Conservation (phyloP, 2,329 filamentous ascomycete genomes). For the Coniochaeta sp. region DNA sequence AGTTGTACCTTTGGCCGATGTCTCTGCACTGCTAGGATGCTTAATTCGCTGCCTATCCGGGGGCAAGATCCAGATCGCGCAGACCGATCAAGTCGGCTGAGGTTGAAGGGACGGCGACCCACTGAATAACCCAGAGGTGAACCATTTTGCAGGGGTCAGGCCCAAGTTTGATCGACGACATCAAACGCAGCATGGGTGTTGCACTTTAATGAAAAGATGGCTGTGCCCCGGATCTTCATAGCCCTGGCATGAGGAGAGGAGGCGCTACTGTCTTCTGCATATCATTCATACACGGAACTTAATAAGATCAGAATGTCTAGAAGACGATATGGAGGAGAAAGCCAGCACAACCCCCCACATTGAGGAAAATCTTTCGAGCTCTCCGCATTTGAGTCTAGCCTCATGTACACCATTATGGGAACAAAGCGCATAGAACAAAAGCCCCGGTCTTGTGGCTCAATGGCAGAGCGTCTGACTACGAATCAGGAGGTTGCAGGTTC, state of each 20-base stretch:
- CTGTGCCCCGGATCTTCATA: not conserved
- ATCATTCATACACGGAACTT: not conserved
- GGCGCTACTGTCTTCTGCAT: not conserved
- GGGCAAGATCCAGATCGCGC: not conserved
- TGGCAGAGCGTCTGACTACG: slow-evolving; percentile 37
- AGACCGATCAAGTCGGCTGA: not conserved
- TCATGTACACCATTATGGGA: no score
- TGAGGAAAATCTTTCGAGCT: not conserved
- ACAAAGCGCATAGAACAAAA: no score
- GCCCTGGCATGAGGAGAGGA: not conserved
- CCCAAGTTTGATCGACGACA: not conserved
- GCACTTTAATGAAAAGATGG: not conserved
- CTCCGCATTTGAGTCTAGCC: no score
- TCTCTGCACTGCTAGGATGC: not conserved
- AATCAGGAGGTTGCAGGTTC: slow-evolving; percentile 16
- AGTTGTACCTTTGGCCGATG: not conserved
- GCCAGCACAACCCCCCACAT: not conserved
- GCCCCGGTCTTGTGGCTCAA: slow-evolving; percentile 20
- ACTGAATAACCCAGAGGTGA: not conserved
- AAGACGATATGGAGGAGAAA: no score
- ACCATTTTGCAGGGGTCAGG: not conserved
- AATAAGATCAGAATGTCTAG: no score
- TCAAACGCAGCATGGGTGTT: not conserved
- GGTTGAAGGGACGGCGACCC: not conserved
- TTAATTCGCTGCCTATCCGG: not conserved